Percentiles rank a stretch among this genome's conserved stretches.
Conservation (phyloP, 2,329 filamentous ascomycete species). For the Dothideomycetes sp. region DNA sequence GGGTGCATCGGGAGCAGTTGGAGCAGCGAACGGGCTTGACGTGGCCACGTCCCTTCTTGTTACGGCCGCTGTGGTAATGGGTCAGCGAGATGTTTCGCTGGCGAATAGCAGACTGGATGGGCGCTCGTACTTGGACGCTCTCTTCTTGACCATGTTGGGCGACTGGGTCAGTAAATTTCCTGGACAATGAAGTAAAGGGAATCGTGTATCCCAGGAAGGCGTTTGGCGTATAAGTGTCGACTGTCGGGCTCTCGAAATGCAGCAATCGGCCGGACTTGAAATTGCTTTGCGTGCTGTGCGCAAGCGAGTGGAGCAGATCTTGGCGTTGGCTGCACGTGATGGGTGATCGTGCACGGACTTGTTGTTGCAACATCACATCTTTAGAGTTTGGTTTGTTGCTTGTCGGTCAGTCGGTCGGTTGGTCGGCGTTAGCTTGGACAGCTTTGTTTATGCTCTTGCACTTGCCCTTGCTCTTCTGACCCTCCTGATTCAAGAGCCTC, state of each 20-base stretch:
- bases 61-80: constrained; percentile 65
- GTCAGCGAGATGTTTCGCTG: constrained; percentile 6
- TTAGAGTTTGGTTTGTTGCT: too few relatives aligned
- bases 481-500: too few relatives aligned
- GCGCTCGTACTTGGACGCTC: constrained; percentile 56
- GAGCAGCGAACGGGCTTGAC: constrained; percentile 97
- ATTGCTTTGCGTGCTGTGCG: not conserved
- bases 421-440: not conserved
- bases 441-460: not conserved
- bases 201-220: not conserved
- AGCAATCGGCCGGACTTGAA: not conserved
- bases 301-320: too few relatives aligned
- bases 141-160: constrained; percentile 65
- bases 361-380: not conserved
- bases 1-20: constrained; percentile 72
- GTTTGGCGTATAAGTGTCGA: not conserved
- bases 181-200: not conserved
- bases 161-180: constrained; percentile 20
- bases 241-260: not conserved
- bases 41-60: constrained; percentile 99
- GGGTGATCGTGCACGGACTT: not conserved
- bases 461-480: not conserved
- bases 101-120: constrained; percentile 11
- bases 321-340: not conserved
- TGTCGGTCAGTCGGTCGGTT: too few relatives aligned